Base-by-base conservation (phyloP, 805 yeast species). In the Candida krabiensis region DNA sequence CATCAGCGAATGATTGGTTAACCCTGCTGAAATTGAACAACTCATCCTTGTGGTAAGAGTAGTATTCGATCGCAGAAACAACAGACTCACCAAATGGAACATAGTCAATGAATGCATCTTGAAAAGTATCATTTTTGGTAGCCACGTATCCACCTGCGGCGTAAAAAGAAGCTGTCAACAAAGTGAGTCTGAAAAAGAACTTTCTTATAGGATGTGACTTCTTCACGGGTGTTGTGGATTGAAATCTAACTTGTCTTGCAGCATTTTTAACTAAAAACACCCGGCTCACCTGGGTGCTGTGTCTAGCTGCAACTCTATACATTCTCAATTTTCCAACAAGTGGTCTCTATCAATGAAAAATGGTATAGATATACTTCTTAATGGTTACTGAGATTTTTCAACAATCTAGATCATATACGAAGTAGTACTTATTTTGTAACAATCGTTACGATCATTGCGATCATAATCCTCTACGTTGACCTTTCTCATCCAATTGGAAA, bases 21-120 rank as follows among this genome's bases (percentile, higher is more conserved):
- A 50, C 52, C 15, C 30, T 51, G 17, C 45, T 49, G 27, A 52
- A 39, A 12, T 49, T 37, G 12, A 40, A 30, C 9, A 58, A 23
- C 35, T 52, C 56, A 18, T 50, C 56, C 25, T 30, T 45, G 28
- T 58, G 60, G 28, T 50, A 49, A 44, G 48, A 41, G 18, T 55
- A 45, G 35, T 55, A 64, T 47, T 81, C 86, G 36, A 73, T 64
- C 7, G 57, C 50, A 37, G 77, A 75, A 21, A 82, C 71, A 21
- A 75, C 61, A 16, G 62, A 60, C 50, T 79, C 84, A 26, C 80
- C 86, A 35, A 73, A 69, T 14, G 93, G 93, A 30, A 83, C 75
- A 41, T 73, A 74, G 47, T 80, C 80, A 16, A 79, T 69, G 59
- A 80, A 83, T 31, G 68, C 47, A 48, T 83, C 86, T 48, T 77